These are phyloP conservation scores for Endogone sp. DNA, from an alignment of 192 early-diverging fungal genomes.

Conservation along the genomic window DNA sequence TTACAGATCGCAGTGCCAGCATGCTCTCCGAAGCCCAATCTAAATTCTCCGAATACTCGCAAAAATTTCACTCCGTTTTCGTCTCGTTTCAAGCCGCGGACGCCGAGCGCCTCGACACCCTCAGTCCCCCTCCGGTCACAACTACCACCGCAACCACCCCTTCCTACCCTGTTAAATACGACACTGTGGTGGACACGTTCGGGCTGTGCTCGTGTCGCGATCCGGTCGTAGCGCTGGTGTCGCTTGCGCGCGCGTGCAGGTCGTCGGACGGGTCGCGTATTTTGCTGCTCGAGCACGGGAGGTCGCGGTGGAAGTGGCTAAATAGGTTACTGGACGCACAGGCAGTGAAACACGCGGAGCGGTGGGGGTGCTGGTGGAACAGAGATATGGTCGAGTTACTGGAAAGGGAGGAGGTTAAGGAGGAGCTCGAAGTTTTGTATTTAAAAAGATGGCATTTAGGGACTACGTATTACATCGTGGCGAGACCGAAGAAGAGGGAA, in stretches of 20 bases:
- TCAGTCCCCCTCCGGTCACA: neutral
- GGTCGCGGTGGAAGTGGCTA: constrained; percentile 46
- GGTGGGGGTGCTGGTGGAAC: constrained; percentile 75
- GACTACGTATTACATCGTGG: constrained; percentile 58
- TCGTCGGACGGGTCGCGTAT: constrained; percentile 37
- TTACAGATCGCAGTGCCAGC: constrained; percentile 43
- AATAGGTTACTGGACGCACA: constrained; percentile 56
- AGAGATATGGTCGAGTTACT: constrained; percentile 52
- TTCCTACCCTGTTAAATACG: constrained; percentile 26
- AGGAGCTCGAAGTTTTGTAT: constrained; percentile 47
- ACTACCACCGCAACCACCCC: neutral
- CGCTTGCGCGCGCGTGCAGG: constrained; percentile 39
- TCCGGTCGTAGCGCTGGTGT: constrained; percentile 46
- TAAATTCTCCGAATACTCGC: constrained; percentile 17
- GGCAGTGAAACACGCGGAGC: constrained; percentile 49
- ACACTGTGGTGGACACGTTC: constrained; percentile 67
- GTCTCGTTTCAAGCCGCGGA: constrained; percentile 29
- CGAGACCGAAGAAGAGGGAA: constrained; percentile 14
- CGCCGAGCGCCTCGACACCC: constrained; percentile 23
- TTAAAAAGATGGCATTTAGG: constrained; percentile 59
- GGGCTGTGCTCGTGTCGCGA: constrained; percentile 57
- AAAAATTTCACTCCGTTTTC: constrained; percentile 17
- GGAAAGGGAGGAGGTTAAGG: constrained; percentile 31
- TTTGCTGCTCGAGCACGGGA: constrained; percentile 63
- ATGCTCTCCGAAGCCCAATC: constrained; percentile 52